These are phyloP conservation scores for Lyophyllum shimeji DNA, from an alignment of 768 basidiomycete species.

Conservation along the genomic window DNA sequence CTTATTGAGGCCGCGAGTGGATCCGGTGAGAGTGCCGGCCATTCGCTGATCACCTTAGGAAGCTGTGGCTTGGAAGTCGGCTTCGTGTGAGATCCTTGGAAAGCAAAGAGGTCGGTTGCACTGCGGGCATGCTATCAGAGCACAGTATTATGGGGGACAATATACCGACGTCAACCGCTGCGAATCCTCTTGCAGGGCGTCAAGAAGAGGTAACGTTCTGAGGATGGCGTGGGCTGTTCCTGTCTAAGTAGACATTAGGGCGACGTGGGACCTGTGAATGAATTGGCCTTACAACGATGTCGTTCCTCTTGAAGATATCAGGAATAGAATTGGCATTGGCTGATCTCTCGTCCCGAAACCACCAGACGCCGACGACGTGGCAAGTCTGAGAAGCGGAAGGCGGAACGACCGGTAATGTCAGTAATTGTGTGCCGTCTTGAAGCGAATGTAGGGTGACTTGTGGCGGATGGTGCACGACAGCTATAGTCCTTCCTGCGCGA, in stretches of 20 bases:
- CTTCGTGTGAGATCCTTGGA: conserved; percentile 66
- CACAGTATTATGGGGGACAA: conserved; percentile 3
- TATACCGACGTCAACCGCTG: conserved; percentile 62
- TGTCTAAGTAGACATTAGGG: conserved; percentile 45
- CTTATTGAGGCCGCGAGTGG: conserved; percentile 61
- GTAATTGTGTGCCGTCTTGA: conserved; percentile 67
- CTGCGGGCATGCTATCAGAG: conserved; percentile 36
- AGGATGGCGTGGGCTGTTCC: conserved; percentile 76
- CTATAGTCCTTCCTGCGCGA: conserved; percentile 62
- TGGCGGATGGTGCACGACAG: conserved; percentile 68
- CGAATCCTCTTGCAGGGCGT: conserved; percentile 65
- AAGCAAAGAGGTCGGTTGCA: conserved; percentile 78
- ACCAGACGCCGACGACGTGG: conserved; percentile 62
- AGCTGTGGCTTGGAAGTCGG: conserved; percentile 39
- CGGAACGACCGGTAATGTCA: conserved; percentile 39
- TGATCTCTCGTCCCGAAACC: conserved; percentile 58
- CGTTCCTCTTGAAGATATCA: conserved; percentile 72
- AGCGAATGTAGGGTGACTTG: conserved; percentile 72
- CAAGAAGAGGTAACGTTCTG: conserved; percentile 67
- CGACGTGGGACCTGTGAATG: conserved; percentile 1
- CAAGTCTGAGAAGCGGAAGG: conserved; percentile 16
- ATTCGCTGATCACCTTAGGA: conserved; percentile 61
- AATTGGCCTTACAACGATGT: conserved; percentile 51
- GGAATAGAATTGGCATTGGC: conserved; percentile 49
- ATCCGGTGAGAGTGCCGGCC: conserved; percentile 67